Evolutionary conservation across 768 basidiomycete species (phyloP), one percentile per base, ranked within the genome.

Genomic region (Epithele typhae): DNA sequence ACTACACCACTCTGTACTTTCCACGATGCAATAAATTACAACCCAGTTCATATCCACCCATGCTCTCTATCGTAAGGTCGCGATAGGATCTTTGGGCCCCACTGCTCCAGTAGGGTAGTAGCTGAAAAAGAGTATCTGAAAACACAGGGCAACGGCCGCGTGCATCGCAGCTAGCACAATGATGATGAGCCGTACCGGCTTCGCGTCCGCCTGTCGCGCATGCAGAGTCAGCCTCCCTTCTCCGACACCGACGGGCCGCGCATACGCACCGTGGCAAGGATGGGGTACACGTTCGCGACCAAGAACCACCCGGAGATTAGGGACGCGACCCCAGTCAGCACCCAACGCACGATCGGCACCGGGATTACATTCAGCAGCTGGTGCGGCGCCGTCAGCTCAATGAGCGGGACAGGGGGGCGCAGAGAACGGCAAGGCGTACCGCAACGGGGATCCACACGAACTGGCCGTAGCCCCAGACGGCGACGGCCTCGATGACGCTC

Each of bases 401-500:
- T n/a, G 15, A n/a, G 22, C 9, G 46, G 54, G 10, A 52, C 45
- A 33, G 10, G 19, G 21, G 5, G 9, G 23, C 23, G 5, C 7
- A 15, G 15, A 36, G 12, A 18, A 22, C 25, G 8, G 9, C 43
- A 51, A 19, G 8, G 33, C 84, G 50, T 47, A 91, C 88, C 32
- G 92, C 78, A 34, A 90, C 84, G 9, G 91, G 87, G 50, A 93
- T 90, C 92, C 91, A 92, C 3, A 88, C 78, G 50, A 92, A 91
- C 59, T 84, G 79, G 9, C 72, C 79, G 60, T 92, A 91, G 0
- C 87, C 87, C 85, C 87, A 91, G 9, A 90, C 65, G 11, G 85
- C 76, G 18, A 91, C 64, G 0, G 87, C 86, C 62, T 97, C 93
- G 4, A 88, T 78, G 3, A 95, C 72, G 38, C 85, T 82, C 86